A percentile compares a stretch with the other conserved stretches of the same genome.
These are phyloP conservation scores for Phialophora chinensis DNA, from an alignment of 2,329 filamentous ascomycete species.

Conservation along the genomic window DNA sequence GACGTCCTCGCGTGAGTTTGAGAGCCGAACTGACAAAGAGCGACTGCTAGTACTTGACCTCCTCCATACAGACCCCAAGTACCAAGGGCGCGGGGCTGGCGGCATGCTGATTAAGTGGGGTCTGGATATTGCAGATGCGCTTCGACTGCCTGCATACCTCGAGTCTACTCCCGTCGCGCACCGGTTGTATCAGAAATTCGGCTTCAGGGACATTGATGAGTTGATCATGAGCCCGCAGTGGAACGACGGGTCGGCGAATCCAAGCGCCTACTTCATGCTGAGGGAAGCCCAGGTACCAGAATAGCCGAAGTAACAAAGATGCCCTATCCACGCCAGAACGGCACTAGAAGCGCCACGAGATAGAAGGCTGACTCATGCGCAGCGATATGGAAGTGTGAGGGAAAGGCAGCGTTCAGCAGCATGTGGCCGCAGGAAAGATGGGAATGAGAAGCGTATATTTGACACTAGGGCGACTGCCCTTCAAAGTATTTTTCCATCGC, in stretches of 20 bases:
- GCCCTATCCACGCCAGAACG: not conserved
- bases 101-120: constrained; percentile 52
- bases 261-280: constrained; percentile 26
- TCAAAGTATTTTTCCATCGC: not conserved
- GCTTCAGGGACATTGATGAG: constrained; percentile 45
- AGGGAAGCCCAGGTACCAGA: constrained; percentile 13
- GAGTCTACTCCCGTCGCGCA: constrained; percentile 54
- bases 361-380: not conserved
- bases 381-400: not conserved
- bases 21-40: constrained; percentile 39
- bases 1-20: not conserved
- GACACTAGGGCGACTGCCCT: not conserved
- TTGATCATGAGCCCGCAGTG: constrained; percentile 19
- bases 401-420: not conserved
- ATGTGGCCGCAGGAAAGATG: not conserved
- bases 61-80: constrained; percentile 43
- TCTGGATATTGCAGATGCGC: constrained; percentile 42
- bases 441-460: not conserved
- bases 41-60: constrained; percentile 54
- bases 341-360: not conserved
- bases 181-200: constrained; percentile 55
- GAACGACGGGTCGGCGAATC: constrained; percentile 2
- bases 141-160: constrained; percentile 54
- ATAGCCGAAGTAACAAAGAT: not conserved
- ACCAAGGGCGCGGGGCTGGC: constrained; percentile 53